Evolutionary conservation across 1,139 yeast species (phyloP).

Genomic region (Yarrowia galli): DNA sequence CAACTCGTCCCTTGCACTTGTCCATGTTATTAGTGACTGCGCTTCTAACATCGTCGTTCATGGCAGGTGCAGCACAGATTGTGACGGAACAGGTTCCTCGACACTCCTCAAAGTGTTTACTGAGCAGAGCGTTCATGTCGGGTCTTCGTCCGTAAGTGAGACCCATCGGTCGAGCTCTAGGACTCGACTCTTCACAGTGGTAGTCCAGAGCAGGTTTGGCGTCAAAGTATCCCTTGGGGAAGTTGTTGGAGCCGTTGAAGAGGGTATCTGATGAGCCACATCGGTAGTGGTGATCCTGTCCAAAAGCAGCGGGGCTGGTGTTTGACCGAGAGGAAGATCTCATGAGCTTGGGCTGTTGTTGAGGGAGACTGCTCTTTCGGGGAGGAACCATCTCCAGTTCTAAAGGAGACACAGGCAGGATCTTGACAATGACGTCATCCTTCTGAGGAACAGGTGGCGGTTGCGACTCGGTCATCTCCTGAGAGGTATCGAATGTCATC

Average conservation of each 20-base stretch:
- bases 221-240: conserved; percentile 11
- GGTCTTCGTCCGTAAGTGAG: conserved; percentile 26
- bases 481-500: too few species aligned
- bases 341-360: background rate
- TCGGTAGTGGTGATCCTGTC: background rate
- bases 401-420: conserved; percentile 4
- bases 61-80: conserved; percentile 56
- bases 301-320: conserved; percentile 7
- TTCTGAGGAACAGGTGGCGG: background rate
- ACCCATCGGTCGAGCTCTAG: background rate
- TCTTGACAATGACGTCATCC: conserved; percentile 1
- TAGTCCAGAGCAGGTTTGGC: background rate
- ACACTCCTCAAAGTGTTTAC: conserved; percentile 46
- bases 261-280: background rate
- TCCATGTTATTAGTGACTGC: conserved; percentile 46
- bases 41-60: conserved; percentile 54
- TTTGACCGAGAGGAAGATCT: background rate
- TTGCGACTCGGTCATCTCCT: background rate
- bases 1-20: conserved; percentile 44
- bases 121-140: conserved; percentile 43
- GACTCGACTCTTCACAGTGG: background rate
- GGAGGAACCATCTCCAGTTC: background rate
- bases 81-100: conserved; percentile 51
- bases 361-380: background rate
- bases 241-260: background rate